These are phyloP conservation scores for Aciculosporium take DNA, from an alignment of 2,329 filamentous ascomycete species.

Conservation along the genomic window DNA sequence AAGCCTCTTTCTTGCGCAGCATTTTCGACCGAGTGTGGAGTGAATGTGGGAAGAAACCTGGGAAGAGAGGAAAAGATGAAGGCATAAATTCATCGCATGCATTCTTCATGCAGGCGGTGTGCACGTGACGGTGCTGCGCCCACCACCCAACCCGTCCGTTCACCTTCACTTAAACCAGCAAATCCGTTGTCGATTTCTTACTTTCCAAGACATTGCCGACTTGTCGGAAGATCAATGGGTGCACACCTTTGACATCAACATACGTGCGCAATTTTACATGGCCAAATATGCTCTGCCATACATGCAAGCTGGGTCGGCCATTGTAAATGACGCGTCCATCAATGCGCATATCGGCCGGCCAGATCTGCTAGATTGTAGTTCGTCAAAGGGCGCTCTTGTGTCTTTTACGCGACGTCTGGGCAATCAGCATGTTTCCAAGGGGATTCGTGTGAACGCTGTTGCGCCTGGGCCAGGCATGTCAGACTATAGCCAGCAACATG, in stretches of 20 bases:
- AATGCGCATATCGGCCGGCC: conserved; percentile 72
- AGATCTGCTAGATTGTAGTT: conserved; percentile 70
- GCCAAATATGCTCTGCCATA: conserved; percentile 64
- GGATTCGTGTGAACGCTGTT: conserved; percentile 63
- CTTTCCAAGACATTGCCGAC: conserved; percentile 58
- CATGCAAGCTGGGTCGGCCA: conserved; percentile 58
- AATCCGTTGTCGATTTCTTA: too few species aligned
- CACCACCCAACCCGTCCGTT: too few species aligned
- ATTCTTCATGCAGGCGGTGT: too few species aligned
- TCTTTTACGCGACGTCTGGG: conserved; percentile 65
- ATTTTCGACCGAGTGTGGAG: conserved; percentile 17
- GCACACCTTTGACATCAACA: conserved; percentile 69
- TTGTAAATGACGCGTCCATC: conserved; percentile 78
- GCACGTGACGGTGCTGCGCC: too few species aligned
- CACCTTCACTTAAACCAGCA: too few species aligned
- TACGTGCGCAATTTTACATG: conserved; percentile 69
- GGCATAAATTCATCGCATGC: too few species aligned
- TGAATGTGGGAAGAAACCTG: too few species aligned
- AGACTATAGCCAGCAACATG: too few species aligned
- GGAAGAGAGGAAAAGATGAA: too few species aligned
- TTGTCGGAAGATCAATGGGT: conserved; percentile 66
- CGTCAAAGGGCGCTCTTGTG: conserved; percentile 64
- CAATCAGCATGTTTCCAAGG: conserved; percentile 58
- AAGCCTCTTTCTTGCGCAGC: conserved; percentile 48
- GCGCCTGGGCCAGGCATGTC: conserved; percentile 51